phyloP scores from a whole-genome alignment of 768 basidiomycete genomes.

The Paxillus ammoniavirescens region DNA sequence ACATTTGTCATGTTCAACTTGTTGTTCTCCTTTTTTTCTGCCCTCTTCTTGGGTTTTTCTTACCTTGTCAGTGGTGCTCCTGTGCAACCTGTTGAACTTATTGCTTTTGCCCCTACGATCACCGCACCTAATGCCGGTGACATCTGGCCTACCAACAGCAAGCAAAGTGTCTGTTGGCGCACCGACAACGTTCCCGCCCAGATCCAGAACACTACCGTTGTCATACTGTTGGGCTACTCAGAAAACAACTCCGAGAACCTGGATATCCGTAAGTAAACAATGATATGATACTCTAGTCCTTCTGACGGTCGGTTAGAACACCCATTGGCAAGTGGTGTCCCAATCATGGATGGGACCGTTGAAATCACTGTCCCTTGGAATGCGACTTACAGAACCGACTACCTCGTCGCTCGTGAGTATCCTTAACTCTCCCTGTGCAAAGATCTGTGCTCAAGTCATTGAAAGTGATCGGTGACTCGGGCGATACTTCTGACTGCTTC shows the following conservation, averaged over 20 bases:
- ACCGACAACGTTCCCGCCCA: slow-evolving; percentile 37
- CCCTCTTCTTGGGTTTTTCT: slow-evolving; percentile 29
- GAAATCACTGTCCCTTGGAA: slow-evolving; percentile 53
- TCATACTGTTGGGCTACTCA: slow-evolving; percentile 45
- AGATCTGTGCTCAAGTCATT: neutral
- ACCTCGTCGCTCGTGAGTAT: slow-evolving; percentile 62
- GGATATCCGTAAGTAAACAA: slow-evolving; percentile 41
- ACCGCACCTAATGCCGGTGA: slow-evolving; percentile 32
- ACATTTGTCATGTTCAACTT: slow-evolving; percentile 20
- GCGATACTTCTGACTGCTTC: slow-evolving; percentile 58
- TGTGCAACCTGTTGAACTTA: slow-evolving; percentile 25
- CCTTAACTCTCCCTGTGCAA: neutral
- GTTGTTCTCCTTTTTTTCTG: slow-evolving; percentile 26
- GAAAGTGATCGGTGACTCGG: slow-evolving; percentile 67
- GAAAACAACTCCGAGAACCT: slow-evolving; percentile 44
- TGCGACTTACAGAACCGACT: slow-evolving; percentile 38
- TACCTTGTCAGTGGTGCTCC: slow-evolving; percentile 29
- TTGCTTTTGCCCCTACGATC: slow-evolving; percentile 43
- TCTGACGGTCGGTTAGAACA: slow-evolving; percentile 37
- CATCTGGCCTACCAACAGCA: slow-evolving; percentile 38
- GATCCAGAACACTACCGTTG: slow-evolving; percentile 34
- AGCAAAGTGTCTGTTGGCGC: slow-evolving; percentile 44
- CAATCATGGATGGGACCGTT: slow-evolving; percentile 48
- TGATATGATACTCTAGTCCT: neutral
- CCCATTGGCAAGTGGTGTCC: slow-evolving; percentile 58